Evolutionary conservation across 768 basidiomycete genomes (phyloP), one percentile per base, ranked within the genome.

Genomic region (Leccinum truebloodii): DNA sequence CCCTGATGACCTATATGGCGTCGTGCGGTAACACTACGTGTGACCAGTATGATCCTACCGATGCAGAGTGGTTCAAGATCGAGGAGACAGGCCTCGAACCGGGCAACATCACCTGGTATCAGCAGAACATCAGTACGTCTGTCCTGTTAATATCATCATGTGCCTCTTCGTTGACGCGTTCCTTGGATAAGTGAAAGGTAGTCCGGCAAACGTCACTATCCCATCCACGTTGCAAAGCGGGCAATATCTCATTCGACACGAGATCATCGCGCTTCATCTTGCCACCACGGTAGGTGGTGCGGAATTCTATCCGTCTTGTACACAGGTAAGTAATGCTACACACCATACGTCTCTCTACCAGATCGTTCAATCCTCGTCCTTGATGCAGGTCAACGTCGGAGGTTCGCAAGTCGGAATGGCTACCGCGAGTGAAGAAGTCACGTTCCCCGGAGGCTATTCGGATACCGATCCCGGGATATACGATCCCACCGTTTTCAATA

Each of bases 301-400:
- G 1, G 91, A 94, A 74, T 93, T 92, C 74, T 94, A 94, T 71
- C 86, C 88, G 0, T 82, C 83, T 28, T 94, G 91, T 71, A 78
- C 81, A 3, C 82, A 83, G 71, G 72, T 74, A 54, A 28, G 72
- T 74, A 54, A 28, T 20, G 1, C 53, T 14, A 1, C 24, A 4
- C 13, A n/a, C 77, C 54, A 24, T n/a, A 9, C 32, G 5, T 0
- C 30, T 48, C 32, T 26, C 20, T 3, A n/a, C 34, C 7, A 14
- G 24, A 22, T 20, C 46, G 24, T 54, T 46, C 9, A 39, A 56
- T 44, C 4, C 7, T n/a, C 13, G 39, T 57, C 10, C 6, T n/a
- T 13, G 13, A 22, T 52, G 6, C 81, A 86, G 73, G 69, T 89
- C 62, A 75, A 69, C 41, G 71, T 92, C 39, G 74, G 79, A 2